These are phyloP conservation scores for Lanmaoa pseudosensibilis DNA, from an alignment of 768 basidiomycete species.

Conservation along the genomic window DNA sequence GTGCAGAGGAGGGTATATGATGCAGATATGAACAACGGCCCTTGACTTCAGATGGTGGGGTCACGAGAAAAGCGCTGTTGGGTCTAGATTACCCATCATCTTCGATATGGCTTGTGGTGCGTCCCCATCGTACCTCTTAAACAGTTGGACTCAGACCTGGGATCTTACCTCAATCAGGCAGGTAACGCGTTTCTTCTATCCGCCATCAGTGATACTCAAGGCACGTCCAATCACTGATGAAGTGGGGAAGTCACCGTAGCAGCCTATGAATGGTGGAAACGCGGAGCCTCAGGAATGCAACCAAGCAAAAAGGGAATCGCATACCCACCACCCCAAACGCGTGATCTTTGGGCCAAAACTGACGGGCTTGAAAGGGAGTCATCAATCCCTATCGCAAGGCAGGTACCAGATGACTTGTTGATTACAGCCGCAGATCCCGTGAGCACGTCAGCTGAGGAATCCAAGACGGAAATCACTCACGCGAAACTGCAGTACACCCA, in stretches of 20 bases:
- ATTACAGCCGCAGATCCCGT: constrained; percentile 30
- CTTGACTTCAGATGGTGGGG: constrained; percentile 25
- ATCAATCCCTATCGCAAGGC: not conserved
- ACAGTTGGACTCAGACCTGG: not conserved
- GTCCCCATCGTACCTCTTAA: not conserved
- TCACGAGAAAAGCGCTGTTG: constrained; percentile 13
- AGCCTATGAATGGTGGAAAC: constrained; percentile 60
- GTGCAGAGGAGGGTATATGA: not conserved
- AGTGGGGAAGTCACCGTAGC: constrained; percentile 68
- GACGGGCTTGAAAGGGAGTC: not conserved
- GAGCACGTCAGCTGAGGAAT: not conserved
- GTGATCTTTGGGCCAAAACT: not conserved
- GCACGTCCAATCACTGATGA: not conserved
- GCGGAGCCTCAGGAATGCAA: constrained; percentile 29
- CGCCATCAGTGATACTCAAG: constrained; percentile 25
- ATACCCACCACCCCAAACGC: not conserved
- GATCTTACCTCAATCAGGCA: constrained; percentile 17
- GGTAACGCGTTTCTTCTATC: constrained; percentile 13
- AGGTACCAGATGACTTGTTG: constrained; percentile 19
- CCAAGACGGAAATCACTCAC: constrained; percentile 13
- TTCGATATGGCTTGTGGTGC: constrained; percentile 33
- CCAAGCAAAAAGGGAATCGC: constrained; percentile 9
- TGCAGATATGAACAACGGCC: constrained; percentile 14
- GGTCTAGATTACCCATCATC: constrained; percentile 21
- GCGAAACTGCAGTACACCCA: constrained; percentile 51